These are phyloP conservation scores for Aspergillus felis DNA, from an alignment of 2,329 filamentous ascomycete species.

Conservation along the genomic window DNA sequence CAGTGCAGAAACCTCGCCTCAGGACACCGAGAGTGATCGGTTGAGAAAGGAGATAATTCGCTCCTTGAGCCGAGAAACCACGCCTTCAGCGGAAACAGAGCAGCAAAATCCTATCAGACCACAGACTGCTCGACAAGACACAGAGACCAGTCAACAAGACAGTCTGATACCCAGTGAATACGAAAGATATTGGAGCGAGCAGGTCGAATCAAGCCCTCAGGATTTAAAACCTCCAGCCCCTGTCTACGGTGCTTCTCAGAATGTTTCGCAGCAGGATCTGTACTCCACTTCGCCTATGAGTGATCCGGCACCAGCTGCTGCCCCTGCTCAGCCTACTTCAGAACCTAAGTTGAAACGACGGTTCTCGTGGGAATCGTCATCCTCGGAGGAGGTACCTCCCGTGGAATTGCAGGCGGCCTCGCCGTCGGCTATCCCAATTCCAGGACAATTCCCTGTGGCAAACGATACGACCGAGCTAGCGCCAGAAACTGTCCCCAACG, in stretches of 20 bases:
- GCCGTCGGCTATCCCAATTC: slow-evolving; percentile 11
- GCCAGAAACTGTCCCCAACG: slow-evolving; percentile 4
- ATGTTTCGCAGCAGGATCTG: slow-evolving; percentile 12
- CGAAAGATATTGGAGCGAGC: slow-evolving; percentile 36
- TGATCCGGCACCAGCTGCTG: slow-evolving; percentile 4
- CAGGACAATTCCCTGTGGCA: slow-evolving; percentile 19
- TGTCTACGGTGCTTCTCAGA: slow-evolving; percentile 7
- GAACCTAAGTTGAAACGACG: slow-evolving; percentile 33
- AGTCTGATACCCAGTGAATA: slow-evolving; percentile 35
- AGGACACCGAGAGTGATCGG: slow-evolving; percentile 42
- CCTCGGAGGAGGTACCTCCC: slow-evolving; percentile 14
- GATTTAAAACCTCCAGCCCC: slow-evolving; percentile 11
- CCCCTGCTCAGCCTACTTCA: slow-evolving; percentile 10
- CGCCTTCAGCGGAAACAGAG: slow-evolving; percentile 27
- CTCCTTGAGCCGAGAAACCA: slow-evolving; percentile 40
- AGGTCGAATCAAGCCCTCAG: slow-evolving; percentile 14
- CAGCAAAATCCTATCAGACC: slow-evolving; percentile 12
- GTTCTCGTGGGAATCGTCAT: slow-evolving; percentile 43
- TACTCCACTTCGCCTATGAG: slow-evolving; percentile 8
- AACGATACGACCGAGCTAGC: slow-evolving; percentile 5
- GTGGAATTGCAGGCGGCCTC: slow-evolving; percentile 11
- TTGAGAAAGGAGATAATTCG: slow-evolving; percentile 47
- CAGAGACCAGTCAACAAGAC: slow-evolving; percentile 16
- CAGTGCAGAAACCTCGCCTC: slow-evolving; percentile 33
- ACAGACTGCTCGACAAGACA: slow-evolving; percentile 23